Percentiles rank a stretch among this genome's conserved stretches.
Conservation (phyloP, 1,284 basidiomycete genomes). For the Amylostereum areolatum region DNA sequence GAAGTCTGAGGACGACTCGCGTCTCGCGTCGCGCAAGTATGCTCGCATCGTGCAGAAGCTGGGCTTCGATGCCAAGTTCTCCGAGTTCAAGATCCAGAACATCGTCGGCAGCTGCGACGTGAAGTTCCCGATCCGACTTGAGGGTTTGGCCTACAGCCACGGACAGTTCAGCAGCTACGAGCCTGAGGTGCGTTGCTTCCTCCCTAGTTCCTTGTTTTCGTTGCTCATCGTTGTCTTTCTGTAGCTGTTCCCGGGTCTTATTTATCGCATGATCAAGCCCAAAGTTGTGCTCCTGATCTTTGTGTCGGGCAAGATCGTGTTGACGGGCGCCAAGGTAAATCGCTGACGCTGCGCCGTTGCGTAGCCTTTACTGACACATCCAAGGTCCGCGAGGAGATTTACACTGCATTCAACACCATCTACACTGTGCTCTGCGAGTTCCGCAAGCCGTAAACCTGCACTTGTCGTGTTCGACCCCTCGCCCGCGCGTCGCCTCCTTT, state of each 20-base stretch:
- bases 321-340: constrained; percentile 96
- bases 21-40: constrained; percentile 96
- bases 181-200: constrained; percentile 74
- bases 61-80: constrained; percentile 98
- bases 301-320: constrained; percentile 98
- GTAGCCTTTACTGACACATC: constrained; percentile 31
- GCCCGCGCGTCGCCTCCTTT: too few relatives aligned
- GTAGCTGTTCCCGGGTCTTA: constrained; percentile 96
- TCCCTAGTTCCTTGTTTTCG: neutral
- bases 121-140: constrained; percentile 97
- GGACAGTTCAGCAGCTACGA: constrained; percentile 98
- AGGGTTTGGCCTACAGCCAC: constrained; percentile 97
- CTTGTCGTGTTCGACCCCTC: too few relatives aligned
- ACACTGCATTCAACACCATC: constrained; percentile 98
- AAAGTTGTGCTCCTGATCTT: constrained; percentile 99
- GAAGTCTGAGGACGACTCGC: constrained; percentile 97
- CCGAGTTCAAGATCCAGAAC: constrained; percentile 99
- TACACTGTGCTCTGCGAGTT: constrained; percentile 93
- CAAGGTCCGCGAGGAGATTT: constrained; percentile 97
- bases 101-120: constrained; percentile 99
- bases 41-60: constrained; percentile 99
- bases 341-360: constrained; percentile 16
- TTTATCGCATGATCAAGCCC: constrained; percentile 99
- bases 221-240: constrained; percentile 5
- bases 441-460: constrained; percentile 76